These are phyloP conservation scores for Pythium guiyangense DNA, from an alignment of 352 stramenopile genomes.

Conservation along the genomic window DNA sequence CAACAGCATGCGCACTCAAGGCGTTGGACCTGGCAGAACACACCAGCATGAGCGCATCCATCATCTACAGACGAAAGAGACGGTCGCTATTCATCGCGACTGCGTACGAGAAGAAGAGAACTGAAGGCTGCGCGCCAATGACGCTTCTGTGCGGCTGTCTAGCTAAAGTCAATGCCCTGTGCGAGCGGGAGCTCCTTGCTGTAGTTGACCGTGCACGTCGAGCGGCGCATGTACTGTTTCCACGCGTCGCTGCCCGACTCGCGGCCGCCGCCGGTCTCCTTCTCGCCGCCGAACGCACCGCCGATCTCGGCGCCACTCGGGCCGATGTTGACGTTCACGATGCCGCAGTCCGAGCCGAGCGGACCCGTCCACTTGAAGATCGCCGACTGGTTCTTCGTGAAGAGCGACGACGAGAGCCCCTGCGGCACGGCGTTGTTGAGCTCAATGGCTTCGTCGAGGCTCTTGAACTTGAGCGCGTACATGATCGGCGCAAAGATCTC, in stretches of 20 bases:
- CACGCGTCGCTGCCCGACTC: conserved; percentile 90
- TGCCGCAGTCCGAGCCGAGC: conserved; percentile 88
- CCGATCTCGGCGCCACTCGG: conserved; percentile 91
- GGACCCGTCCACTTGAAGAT: conserved; percentile 92
- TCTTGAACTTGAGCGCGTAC: conserved; percentile 89
- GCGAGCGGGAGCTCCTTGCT: conserved; percentile 90
- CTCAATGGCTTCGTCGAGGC: conserved; percentile 88
- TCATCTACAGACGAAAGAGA: too few species aligned
- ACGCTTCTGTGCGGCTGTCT: background rate
- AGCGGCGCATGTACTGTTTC: conserved; percentile 95
- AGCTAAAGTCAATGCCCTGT: conserved; percentile 91
- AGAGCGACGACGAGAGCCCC: conserved; percentile 88
- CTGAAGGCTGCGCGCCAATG: too few species aligned
- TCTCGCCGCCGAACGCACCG: conserved; percentile 90
- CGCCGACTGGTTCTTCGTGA: conserved; percentile 89
- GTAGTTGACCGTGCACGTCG: conserved; percentile 92
- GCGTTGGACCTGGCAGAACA: too few species aligned
- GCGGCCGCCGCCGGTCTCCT: conserved; percentile 89
- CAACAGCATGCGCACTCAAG: too few species aligned
- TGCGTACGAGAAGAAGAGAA: too few species aligned
- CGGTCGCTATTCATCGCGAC: too few species aligned
- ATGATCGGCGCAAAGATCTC: conserved; percentile 91
- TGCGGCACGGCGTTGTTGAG: conserved; percentile 92
- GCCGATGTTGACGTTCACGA: conserved; percentile 93
- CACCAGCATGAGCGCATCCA: too few species aligned